Evolutionary conservation across 306 rosid genomes (phyloP).

Genomic region (Lathyrus sativus): DNA sequence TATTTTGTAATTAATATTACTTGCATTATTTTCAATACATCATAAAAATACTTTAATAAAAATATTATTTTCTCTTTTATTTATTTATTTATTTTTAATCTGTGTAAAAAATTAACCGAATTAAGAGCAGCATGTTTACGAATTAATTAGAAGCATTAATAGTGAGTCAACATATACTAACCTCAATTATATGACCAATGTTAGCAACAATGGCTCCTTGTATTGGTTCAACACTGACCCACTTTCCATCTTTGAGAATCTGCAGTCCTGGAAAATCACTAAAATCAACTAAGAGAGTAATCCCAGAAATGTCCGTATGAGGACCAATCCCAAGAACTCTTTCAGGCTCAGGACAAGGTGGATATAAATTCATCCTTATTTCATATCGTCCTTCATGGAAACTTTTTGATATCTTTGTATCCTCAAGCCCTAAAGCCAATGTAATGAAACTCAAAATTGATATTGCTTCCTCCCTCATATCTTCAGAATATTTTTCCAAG

Average conservation of each 20-base stretch:
- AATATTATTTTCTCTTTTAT: no score
- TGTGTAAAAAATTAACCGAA: no score
- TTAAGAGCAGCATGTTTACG: no score
- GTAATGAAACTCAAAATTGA: constrained; percentile 49
- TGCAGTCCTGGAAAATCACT: constrained; percentile 49
- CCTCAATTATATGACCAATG: constrained; percentile 53
- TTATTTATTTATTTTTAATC: no score
- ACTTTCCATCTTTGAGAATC: constrained; percentile 48
- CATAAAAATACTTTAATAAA: no score
- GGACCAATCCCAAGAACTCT: constrained; percentile 51
- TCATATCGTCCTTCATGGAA: constrained; percentile 45
- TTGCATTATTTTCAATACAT: no score
- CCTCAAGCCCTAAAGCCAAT: constrained; percentile 43
- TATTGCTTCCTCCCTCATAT: constrained; percentile 35
- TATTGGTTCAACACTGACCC: constrained; percentile 50
- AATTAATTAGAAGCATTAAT: constrained; percentile 34
- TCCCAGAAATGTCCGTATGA: constrained; percentile 52
- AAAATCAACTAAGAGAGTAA: constrained; percentile 51
- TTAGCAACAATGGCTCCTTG: constrained; percentile 51
- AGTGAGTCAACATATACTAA: constrained; percentile 13
- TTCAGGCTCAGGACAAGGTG: constrained; percentile 56
- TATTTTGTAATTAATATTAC: no score
- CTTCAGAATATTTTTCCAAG: constrained; percentile 50
- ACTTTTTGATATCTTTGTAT: constrained; percentile 40
- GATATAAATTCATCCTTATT: constrained; percentile 53